Percentiles rank a stretch among this genome's conserved stretches.
phyloP scores from a whole-genome alignment of 2,329 filamentous ascomycete species.

The Lithohypha guttulata region DNA sequence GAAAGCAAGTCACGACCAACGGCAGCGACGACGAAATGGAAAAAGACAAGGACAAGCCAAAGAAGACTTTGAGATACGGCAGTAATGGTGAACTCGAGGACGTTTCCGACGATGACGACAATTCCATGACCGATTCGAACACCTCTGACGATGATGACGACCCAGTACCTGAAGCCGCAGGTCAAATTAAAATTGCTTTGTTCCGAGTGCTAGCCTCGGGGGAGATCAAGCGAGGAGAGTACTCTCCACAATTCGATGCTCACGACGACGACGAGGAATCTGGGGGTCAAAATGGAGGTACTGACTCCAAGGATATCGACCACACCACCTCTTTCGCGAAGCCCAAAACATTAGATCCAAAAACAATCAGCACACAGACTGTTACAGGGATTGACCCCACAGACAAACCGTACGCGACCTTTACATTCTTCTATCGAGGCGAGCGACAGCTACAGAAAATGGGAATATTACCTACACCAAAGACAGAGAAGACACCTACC shows the following conservation, averaged over 20 bases:
- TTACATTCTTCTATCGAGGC: conserved; percentile 95
- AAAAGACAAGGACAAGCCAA: conserved; percentile 17
- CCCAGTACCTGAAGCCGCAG: conserved; percentile 77
- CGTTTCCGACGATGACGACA: conserved; percentile 61
- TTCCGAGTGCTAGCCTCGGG: conserved; percentile 91
- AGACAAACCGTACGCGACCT: conserved; percentile 90
- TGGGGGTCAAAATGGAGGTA: conserved; percentile 35
- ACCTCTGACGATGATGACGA: conserved; percentile 60
- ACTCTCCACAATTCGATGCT: conserved; percentile 93
- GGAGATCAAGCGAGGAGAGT: conserved; percentile 95
- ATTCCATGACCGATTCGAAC: conserved; percentile 52
- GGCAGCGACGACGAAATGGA: conserved; percentile 32
- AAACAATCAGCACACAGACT: conserved; percentile 95
- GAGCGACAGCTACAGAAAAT: conserved; percentile 95
- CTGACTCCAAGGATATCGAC: conserved; percentile 61
- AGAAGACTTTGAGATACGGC: conserved; percentile 67
- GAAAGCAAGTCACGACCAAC: conserved; percentile 37
- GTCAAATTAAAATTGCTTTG: conserved; percentile 95
- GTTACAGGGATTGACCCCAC: conserved; percentile 92
- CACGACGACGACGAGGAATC: conserved; percentile 83
- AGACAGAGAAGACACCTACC: conserved; percentile 50
- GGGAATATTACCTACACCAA: conserved; percentile 66
- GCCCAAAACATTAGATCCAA: conserved; percentile 88
- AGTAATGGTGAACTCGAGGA: conserved; percentile 64
- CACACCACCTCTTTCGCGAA: conserved; percentile 97